Evolutionary conservation across 371 early-diverging fungal species (phyloP), one percentile per base, ranked within the genome.

Genomic region (Capillidium rhysosporum): DNA sequence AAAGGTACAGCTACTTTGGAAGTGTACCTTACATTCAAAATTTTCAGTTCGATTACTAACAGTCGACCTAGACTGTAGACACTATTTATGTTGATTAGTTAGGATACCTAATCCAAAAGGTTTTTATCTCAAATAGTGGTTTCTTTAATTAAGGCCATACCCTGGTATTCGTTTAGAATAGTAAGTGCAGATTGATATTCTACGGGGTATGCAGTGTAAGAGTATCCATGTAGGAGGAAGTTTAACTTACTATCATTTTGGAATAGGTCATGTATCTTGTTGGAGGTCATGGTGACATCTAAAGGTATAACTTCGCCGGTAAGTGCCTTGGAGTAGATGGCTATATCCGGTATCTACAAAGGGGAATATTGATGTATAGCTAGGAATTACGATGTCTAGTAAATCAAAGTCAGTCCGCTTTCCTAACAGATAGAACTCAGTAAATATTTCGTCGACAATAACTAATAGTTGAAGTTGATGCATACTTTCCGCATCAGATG

Each of bases 391-490:
- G 61, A 76, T 75, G 55, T 76, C 77, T 18, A 84, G 59, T 60
- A 79, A 70, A 54, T 78, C 75, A 1, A 77, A 66, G 9, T 78
- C 86, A 20, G 75, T 65, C 48, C 66, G 62, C 28, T 69, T 63
- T 18, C 87, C 87, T 1, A 84, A 67, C 41, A 87, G 67, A 63
- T 78, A 80, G 70, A 84, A 74, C 9, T 87, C 89, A 38, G 78
- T 72, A 65, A 86, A 86, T 14, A 86, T 82, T 62, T 89, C 89
- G 66, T 89, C 89, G 63, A 79, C 80, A 26, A 89, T 75, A 3
- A 86, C 73, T 34, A 86, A 83, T 14, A 86, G 44, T 24, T 76
- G 73, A 58, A 70, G 60, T 34, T 51, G 21, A n/a, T 64, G 34
- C 80, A 61, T 7, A 79, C 76, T 2, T 68, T 69, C 28, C 75